A percentile compares a stretch with the other conserved stretches of the same genome.
Evolutionary conservation across 345 rosid genomes (phyloP).

Genomic region (Brassica nigra): DNA sequence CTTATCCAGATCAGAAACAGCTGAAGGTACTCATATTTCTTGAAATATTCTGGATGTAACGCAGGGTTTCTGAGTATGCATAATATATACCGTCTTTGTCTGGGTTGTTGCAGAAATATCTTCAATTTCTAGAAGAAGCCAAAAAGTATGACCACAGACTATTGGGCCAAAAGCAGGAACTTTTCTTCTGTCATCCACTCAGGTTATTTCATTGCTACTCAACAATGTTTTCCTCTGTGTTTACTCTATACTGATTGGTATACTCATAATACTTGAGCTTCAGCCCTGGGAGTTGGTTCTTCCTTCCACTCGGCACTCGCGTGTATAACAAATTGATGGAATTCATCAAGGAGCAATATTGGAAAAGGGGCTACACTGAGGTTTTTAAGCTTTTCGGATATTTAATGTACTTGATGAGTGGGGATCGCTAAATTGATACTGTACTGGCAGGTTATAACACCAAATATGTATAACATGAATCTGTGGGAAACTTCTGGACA

Average conservation of each 20-base stretch:
- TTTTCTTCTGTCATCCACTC: conserved; percentile 84
- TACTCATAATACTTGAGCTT: conserved; percentile 24
- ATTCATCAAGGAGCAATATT: conserved; percentile 71
- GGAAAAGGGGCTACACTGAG: conserved; percentile 94
- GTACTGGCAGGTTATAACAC: conserved; percentile 78
- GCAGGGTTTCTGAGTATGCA: not conserved
- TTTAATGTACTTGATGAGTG: conserved; percentile 7
- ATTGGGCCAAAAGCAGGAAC: conserved; percentile 90
- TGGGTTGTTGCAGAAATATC: conserved; percentile 61
- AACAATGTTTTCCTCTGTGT: not conserved
- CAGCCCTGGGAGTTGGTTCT: conserved; percentile 99
- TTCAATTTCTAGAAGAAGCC: conserved; percentile 74
- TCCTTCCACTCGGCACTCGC: conserved; percentile 89
- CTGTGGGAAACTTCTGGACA: conserved; percentile 99
- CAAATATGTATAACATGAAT: conserved; percentile 92
- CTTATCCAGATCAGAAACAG: conserved; percentile 86
- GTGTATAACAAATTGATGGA: conserved; percentile 84
- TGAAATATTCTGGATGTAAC: not conserved
- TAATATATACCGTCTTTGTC: conserved; percentile 12
- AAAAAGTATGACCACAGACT: conserved; percentile 91
- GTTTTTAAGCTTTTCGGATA: conserved; percentile 43
- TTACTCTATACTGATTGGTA: conserved; percentile 18
- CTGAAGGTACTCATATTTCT: conserved; percentile 58
- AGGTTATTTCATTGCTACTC: conserved; percentile 49
- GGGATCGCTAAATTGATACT: conserved; percentile 22